Evolutionary conservation across 768 basidiomycete genomes (phyloP).

Genomic region (Amanita pseudoporphyria): DNA sequence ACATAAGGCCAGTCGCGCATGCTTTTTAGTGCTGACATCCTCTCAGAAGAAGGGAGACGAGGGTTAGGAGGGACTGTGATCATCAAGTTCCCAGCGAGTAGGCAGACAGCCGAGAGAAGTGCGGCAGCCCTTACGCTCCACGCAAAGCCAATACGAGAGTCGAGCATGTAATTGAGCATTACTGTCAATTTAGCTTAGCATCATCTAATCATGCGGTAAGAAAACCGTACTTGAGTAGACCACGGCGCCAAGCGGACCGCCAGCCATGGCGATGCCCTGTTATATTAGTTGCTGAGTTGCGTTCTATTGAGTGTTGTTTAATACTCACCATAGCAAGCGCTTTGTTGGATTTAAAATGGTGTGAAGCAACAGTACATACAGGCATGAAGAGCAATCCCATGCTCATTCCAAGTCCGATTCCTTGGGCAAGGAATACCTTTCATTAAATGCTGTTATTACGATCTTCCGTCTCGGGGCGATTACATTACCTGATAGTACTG

Average conservation of each 20-base stretch:
- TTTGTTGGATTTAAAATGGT: slow-evolving; percentile 33
- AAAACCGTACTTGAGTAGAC: slow-evolving; percentile 26
- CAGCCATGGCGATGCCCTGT: slow-evolving; percentile 14
- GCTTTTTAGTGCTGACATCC: neutral
- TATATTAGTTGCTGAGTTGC: slow-evolving; percentile 17
- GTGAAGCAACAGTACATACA: slow-evolving; percentile 31
- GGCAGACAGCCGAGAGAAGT: slow-evolving; percentile 1
- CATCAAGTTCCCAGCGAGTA: slow-evolving; percentile 4
- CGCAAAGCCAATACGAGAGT: slow-evolving; percentile 31
- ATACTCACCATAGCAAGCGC: slow-evolving; percentile 33
- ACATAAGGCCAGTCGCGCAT: slow-evolving; percentile 9
- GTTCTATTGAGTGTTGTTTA: slow-evolving; percentile 7
- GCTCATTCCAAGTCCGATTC: slow-evolving; percentile 36
- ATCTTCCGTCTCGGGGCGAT: too few relatives aligned
- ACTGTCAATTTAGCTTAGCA: slow-evolving; percentile 11
- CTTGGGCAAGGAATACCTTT: slow-evolving; percentile 37
- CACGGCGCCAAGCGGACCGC: slow-evolving; percentile 21
- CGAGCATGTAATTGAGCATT: slow-evolving; percentile 40
- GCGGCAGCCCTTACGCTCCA: slow-evolving; percentile 27
- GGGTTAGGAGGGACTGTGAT: slow-evolving; percentile 4
- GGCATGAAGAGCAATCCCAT: slow-evolving; percentile 37
- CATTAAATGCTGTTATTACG: neutral
- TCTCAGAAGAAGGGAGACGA: neutral
- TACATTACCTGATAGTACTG: slow-evolving; percentile 7
- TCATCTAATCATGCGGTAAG: too few relatives aligned